Conservation (phyloP, 75 land plant species). For the Cryptomeria japonica region DNA sequence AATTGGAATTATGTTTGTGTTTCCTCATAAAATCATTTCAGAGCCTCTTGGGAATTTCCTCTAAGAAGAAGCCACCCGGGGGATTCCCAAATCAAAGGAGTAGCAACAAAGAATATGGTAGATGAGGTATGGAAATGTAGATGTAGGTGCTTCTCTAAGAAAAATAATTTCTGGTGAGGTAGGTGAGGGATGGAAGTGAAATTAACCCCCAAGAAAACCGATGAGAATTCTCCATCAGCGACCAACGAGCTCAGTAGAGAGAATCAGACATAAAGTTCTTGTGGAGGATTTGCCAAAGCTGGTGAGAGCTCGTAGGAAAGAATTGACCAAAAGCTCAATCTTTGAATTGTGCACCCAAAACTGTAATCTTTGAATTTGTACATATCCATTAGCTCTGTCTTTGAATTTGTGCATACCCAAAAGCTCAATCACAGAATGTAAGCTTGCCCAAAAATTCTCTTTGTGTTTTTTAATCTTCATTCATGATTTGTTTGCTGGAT, state of each 20-base stretch:
- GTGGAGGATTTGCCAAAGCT: constrained; percentile 43
- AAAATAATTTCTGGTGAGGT: constrained; percentile 3
- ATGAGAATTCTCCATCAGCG: constrained; percentile 36
- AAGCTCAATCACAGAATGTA: background rate
- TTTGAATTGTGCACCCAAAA: background rate
- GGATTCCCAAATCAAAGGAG: constrained; percentile 50
- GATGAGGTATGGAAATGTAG: constrained; percentile 38
- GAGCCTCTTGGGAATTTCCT: constrained; percentile 34
- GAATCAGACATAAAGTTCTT: constrained; percentile 34
- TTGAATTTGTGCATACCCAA: background rate
- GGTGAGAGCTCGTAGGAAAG: constrained; percentile 20
- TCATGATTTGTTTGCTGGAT: background rate
- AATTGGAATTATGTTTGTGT: too few relatives aligned
- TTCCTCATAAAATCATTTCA: too few relatives aligned
- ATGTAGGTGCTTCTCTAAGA: constrained; percentile 59
- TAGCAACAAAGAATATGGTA: background rate
- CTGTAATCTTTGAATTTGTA: background rate
- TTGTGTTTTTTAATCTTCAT: background rate
- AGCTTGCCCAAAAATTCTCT: background rate
- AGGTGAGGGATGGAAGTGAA: constrained; percentile 49
- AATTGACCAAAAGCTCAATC: constrained; percentile 32
- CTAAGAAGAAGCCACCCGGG: constrained; percentile 59
- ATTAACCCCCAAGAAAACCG: constrained; percentile 38
- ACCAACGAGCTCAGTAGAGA: constrained; percentile 53
- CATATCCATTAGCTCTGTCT: background rate